Evolutionary conservation across 1,139 yeast species (phyloP).

Genomic region (Debaryomyces udenii): DNA sequence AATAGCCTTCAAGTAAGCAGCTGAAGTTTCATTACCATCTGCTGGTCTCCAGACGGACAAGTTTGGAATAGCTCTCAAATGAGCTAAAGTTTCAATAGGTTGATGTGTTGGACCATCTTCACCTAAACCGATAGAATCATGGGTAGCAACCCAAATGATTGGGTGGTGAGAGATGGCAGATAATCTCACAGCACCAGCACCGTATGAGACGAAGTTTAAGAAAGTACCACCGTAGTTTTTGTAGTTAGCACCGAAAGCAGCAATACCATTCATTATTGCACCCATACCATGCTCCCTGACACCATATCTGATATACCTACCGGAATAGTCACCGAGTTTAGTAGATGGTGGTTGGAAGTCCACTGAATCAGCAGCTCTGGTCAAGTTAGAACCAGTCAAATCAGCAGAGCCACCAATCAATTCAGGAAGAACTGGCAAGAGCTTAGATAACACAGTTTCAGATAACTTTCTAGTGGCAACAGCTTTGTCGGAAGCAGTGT

Average conservation of each 20-base stretch:
- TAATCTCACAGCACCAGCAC: conserved; percentile 96
- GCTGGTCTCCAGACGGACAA: conserved; percentile 99
- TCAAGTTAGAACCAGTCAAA: conserved; percentile 96
- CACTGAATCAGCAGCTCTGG: conserved; percentile 80
- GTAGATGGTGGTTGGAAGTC: conserved; percentile 94
- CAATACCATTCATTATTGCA: conserved; percentile 97
- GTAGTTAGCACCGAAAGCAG: conserved; percentile 92
- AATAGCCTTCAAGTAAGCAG: conserved; percentile 86
- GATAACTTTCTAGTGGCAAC: conserved; percentile 96
- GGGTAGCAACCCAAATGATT: conserved; percentile 97
- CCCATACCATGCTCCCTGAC: conserved; percentile 99
- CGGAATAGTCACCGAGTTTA: conserved; percentile 82
- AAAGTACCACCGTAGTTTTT: conserved; percentile 97
- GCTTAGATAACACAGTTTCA: conserved; percentile 72
- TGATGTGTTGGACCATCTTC: conserved; percentile 99
- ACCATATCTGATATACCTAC: conserved; percentile 97
- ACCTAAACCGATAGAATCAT: conserved; percentile 98
- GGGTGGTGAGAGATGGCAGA: conserved; percentile 94
- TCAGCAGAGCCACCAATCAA: conserved; percentile 98
- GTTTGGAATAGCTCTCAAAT: conserved; percentile 97
- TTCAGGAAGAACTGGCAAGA: conserved; percentile 78
- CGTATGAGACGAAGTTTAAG: conserved; percentile 97
- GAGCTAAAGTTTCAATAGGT: conserved; percentile 98
- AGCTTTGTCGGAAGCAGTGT: conserved; percentile 77
- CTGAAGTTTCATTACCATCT: conserved; percentile 98